phyloP scores from a whole-genome alignment of 208 protist species.

The Crithidia bombi region DNA sequence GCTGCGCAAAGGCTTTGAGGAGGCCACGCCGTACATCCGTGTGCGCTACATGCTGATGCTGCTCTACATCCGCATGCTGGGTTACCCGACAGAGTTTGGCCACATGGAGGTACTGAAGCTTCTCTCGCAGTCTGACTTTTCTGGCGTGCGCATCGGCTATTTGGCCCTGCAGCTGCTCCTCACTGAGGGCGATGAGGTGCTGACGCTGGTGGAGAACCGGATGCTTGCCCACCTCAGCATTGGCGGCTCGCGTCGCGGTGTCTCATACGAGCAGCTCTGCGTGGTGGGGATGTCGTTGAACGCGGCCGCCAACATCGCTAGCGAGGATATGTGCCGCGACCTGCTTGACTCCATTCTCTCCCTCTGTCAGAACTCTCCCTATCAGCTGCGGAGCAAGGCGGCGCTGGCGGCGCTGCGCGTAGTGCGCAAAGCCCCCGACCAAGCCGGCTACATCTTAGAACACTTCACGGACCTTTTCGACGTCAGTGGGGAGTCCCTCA shows the following conservation, averaged over 20 bases:
- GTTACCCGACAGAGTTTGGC: slow-evolving; percentile 99
- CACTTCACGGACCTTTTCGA: slow-evolving; percentile 70
- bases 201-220: slow-evolving; percentile 98
- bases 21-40: slow-evolving; percentile 92
- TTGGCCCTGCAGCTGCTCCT: slow-evolving; percentile 96
- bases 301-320: slow-evolving; percentile 97
- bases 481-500: slow-evolving; percentile 73
- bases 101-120: slow-evolving; percentile 99
- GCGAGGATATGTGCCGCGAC: slow-evolving; percentile 97
- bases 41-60: slow-evolving; percentile 99
- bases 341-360: slow-evolving; percentile 93
- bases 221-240: slow-evolving; percentile 95
- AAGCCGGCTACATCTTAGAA: slow-evolving; percentile 96
- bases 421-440: slow-evolving; percentile 94
- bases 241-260: slow-evolving; percentile 10
- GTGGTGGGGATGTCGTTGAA: slow-evolving; percentile 96
- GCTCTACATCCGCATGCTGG: slow-evolving; percentile 99
- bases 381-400: slow-evolving; percentile 93
- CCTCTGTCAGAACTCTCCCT: slow-evolving; percentile 75
- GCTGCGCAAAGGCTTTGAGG: slow-evolving; percentile 95
- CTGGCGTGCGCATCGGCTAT: slow-evolving; percentile 98
- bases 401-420: slow-evolving; percentile 86
- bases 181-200: slow-evolving; percentile 97
- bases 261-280: slow-evolving; percentile 70
- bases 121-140: slow-evolving; percentile 95